A percentile compares a stretch with the other conserved stretches of the same genome.
Evolutionary conservation across 2,329 filamentous ascomycete species (phyloP).

Genomic region (Leptographium radiaticola): DNA sequence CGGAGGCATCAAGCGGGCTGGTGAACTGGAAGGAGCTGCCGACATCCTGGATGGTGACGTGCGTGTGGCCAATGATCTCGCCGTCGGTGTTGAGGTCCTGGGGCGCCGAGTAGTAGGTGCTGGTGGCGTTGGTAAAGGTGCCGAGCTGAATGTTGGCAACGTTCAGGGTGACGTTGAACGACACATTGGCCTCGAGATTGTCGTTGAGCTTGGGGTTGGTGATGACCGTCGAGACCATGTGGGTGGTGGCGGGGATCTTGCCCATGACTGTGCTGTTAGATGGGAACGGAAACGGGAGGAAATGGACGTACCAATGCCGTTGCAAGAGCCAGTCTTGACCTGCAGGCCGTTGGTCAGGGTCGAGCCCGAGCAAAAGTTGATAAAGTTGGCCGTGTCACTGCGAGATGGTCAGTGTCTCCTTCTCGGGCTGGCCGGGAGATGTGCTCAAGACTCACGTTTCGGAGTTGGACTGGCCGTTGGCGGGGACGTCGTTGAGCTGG

Average conservation of each 20-base stretch:
- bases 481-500: slow-evolving; percentile 24
- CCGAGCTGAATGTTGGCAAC: slow-evolving; percentile 41
- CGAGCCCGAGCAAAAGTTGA: slow-evolving; percentile 47
- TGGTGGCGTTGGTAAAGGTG: slow-evolving; percentile 46
- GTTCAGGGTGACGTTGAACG: slow-evolving; percentile 41
- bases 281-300: background rate
- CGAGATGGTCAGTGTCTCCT: slow-evolving; percentile 4
- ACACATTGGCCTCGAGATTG: slow-evolving; percentile 29
- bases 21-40: slow-evolving; percentile 36
- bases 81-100: slow-evolving; percentile 40
- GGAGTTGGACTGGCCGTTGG: slow-evolving; percentile 37
- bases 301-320: slow-evolving; percentile 35
- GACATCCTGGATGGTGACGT: slow-evolving; percentile 45
- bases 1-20: slow-evolving; percentile 35
- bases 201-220: slow-evolving; percentile 38
- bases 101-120: slow-evolving; percentile 48
- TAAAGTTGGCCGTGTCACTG: slow-evolving; percentile 48
- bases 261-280: slow-evolving; percentile 36
- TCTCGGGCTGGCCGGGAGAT: background rate
- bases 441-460: slow-evolving; percentile 37
- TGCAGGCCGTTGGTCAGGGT: slow-evolving; percentile 50
- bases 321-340: slow-evolving; percentile 46
- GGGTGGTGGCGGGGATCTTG: slow-evolving; percentile 38
- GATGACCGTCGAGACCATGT: slow-evolving; percentile 46
- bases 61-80: slow-evolving; percentile 46